phyloP scores from a whole-genome alignment of 2,329 filamentous ascomycete genomes.

The Phialophora tarda region DNA sequence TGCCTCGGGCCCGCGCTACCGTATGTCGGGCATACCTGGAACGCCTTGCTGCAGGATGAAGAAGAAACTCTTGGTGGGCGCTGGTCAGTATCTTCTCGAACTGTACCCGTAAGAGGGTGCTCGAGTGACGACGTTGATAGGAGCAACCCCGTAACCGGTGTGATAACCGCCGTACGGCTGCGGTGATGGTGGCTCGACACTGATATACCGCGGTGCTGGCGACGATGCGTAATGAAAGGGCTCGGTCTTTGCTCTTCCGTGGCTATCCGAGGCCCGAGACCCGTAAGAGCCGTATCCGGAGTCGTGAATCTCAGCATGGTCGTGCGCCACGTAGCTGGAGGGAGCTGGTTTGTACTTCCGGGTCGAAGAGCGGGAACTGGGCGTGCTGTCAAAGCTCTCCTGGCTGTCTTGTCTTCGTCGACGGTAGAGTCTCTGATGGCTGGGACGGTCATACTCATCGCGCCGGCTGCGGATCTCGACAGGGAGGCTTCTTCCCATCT shows the following conservation, averaged over 20 bases:
- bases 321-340: constrained; percentile 29
- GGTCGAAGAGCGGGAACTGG: constrained; percentile 26
- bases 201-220: constrained; percentile 23
- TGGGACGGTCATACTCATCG: constrained; percentile 21
- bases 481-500: constrained; percentile 19
- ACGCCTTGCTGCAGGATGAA: constrained; percentile 14
- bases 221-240: constrained; percentile 30
- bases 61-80: background rate
- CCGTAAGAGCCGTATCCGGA: constrained; percentile 36
- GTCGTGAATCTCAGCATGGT: constrained; percentile 30
- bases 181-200: constrained; percentile 24
- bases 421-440: constrained; percentile 17
- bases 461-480: constrained; percentile 28
- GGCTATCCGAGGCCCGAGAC: constrained; percentile 31
- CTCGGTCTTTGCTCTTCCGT: constrained; percentile 32
- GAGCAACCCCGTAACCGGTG: constrained; percentile 27
- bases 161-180: constrained; percentile 27
- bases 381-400: constrained; percentile 35
- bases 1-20: constrained; percentile 5
- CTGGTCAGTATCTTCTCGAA: constrained; percentile 25
- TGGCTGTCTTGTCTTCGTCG: constrained; percentile 35
- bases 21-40: background rate
- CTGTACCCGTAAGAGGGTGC: constrained; percentile 26
- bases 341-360: constrained; percentile 28
- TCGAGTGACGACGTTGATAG: constrained; percentile 31